Base-by-base conservation (phyloP, 2,329 filamentous ascomycete species). In the Aspergillus viridinutans region DNA sequence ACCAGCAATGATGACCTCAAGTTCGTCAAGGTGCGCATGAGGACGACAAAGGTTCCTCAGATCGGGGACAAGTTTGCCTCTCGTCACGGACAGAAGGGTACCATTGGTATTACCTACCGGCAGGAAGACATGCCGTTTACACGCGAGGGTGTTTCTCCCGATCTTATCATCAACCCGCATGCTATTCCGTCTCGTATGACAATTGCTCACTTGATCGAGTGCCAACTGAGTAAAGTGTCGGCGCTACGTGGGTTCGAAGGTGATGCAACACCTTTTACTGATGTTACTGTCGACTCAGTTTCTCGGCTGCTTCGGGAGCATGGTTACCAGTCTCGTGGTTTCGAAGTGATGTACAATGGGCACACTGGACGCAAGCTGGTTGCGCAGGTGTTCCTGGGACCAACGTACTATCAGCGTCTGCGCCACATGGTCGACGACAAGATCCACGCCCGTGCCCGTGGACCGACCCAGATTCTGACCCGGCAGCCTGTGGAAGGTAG, bases 341-440 rank as follows among this genome's bases (percentile, higher is more conserved):
- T 99, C 65, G 94, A 99, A 75, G 86, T 97, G 73, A 93, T 99
- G 91, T 99, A 97, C 80, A 96, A 99, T 72, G 94, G 95, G 3
- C 92, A 99, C 77, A 99, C 94, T 4, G 94, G 94, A 53, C 87
- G 87, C 66, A 99, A 99, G 81, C 81, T 97, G 63, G 88, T 91
- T 48, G 90, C 92, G 0, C 94, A 99, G 75, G 88, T 97, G 55
- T 99, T 99, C 85, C 85, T 99, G 57, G 94, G 94, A 8, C 94
- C 94, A 0, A 99, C 94, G 1, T 99, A 99, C 80, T 99, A 99
- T 79, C 94, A 99, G 78, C 92, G 95, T 76, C 85, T 99, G 59
- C 89, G 94, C 63, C 95, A 99, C 79, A 99, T 99, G 95, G 95
- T 99, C 66, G 94, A 99, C 74, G 94, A 99, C 82, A 99, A 99